phyloP scores from a whole-genome alignment of 441 rosid species.

The Populus hybrid region DNA sequence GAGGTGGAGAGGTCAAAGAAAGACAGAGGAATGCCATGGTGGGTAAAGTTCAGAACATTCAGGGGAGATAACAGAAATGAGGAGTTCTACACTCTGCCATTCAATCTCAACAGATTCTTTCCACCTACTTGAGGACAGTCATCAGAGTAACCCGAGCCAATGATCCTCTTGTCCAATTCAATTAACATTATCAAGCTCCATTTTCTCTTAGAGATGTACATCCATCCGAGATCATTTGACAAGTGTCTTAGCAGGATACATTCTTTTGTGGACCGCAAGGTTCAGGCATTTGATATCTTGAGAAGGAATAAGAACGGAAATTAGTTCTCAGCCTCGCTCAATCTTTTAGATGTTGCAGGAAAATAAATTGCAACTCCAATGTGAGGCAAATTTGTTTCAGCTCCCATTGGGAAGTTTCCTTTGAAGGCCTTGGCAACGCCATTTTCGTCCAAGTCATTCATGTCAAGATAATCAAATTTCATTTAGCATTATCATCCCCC shows the following conservation, averaged over 20 bases:
- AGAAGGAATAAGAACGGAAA: not conserved
- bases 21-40: conserved; percentile 98
- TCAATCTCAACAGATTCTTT: conserved; percentile 94
- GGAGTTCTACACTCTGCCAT: conserved; percentile 94
- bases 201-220: not conserved
- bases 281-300: conserved; percentile 15
- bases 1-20: conserved; percentile 78
- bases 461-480: no score
- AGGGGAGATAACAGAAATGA: conserved; percentile 90
- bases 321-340: not conserved
- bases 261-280: conserved; percentile 29
- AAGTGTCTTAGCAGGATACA: conserved; percentile 3
- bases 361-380: not conserved
- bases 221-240: conserved; percentile 10
- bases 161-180: conserved; percentile 12
- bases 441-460: no score
- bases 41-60: conserved; percentile 94
- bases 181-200: not conserved
- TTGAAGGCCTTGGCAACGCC: not conserved
- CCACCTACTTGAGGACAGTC: conserved; percentile 58
- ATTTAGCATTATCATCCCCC: no score
- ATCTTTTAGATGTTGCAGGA: not conserved
- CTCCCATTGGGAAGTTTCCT: not conserved
- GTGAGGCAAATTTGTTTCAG: not conserved
- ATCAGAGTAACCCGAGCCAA: not conserved